Evolutionary conservation across 257 asterid species (phyloP).

Genomic region (Solanum bukasovii): DNA sequence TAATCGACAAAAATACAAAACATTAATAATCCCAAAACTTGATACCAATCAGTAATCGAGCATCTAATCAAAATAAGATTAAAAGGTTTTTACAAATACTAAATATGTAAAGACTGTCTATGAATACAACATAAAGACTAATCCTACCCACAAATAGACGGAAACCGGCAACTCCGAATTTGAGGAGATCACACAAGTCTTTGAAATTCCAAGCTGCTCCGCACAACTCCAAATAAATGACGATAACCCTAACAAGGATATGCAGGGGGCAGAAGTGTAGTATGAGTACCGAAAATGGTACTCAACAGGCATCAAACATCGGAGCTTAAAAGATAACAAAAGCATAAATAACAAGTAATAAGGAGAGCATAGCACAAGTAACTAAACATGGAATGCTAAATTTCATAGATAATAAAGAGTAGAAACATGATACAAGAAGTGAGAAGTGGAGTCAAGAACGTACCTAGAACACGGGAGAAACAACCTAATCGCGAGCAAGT

Average conservation of each 20-base stretch:
- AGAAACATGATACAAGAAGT: not conserved
- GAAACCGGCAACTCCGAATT: too few species aligned
- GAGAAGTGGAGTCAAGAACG: not conserved
- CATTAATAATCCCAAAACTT: not conserved
- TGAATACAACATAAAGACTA: not conserved
- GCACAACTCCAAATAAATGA: not conserved
- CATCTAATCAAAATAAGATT: not conserved
- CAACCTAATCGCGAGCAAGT: too few species aligned
- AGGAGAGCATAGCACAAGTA: not conserved
- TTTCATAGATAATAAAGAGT: not conserved
- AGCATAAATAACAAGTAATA: not conserved
- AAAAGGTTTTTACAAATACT: not conserved
- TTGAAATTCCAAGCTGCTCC: not conserved
- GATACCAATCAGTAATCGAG: not conserved
- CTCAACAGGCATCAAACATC: not conserved
- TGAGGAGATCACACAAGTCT: not conserved
- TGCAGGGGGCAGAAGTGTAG: not conserved
- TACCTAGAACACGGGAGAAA: not conserved
- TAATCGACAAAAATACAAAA: not conserved
- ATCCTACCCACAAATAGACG: not conserved
- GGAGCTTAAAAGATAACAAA: not conserved
- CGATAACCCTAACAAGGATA: not conserved
- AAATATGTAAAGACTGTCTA: not conserved
- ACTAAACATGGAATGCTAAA: not conserved
- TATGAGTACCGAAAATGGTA: not conserved